Evolutionary conservation across 768 basidiomycete species (phyloP).

Genomic region (Exidia glandulosa): DNA sequence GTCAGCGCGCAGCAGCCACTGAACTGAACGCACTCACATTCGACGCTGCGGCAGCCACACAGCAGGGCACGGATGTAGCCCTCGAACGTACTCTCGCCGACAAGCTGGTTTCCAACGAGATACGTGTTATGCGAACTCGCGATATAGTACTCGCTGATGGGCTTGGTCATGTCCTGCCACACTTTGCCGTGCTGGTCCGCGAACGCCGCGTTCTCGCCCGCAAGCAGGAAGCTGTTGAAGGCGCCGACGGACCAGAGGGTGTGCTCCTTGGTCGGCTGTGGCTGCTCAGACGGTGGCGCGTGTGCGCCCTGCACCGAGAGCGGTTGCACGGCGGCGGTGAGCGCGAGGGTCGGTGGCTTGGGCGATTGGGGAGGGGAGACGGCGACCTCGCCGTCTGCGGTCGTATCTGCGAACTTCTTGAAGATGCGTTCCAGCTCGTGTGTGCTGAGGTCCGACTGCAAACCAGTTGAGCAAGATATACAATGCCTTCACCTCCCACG

Average conservation of each 20-base stretch:
- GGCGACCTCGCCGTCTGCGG: background rate
- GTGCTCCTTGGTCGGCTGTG: background rate
- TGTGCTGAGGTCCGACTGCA: conserved; percentile 20
- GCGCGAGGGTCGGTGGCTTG: conserved; percentile 8
- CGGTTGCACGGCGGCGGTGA: background rate
- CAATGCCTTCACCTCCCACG: conserved; percentile 1
- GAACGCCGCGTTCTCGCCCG: conserved; percentile 60
- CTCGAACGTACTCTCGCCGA: conserved; percentile 35
- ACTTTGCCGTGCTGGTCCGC: conserved; percentile 41
- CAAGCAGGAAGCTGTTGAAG: conserved; percentile 73
- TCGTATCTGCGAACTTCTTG: conserved; percentile 22
- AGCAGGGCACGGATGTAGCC: conserved; percentile 87
- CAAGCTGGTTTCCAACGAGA: conserved; percentile 63
- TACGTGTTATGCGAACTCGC: conserved; percentile 92
- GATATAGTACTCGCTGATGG: conserved; percentile 79
- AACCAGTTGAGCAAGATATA: background rate
- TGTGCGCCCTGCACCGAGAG: background rate
- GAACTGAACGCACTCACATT: conserved; percentile 42
- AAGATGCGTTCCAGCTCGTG: conserved; percentile 27
- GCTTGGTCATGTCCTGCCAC: conserved; percentile 80
- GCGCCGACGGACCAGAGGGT: conserved; percentile 39
- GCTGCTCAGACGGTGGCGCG: conserved; percentile 10
- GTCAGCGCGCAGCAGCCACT: background rate
- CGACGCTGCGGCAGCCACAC: conserved; percentile 87
- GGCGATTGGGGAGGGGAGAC: conserved; percentile 16